Evolutionary conservation across 176 grass and related monocot species (phyloP), one percentile per base, ranked within the genome.

Genomic region (Hordeum marinum): DNA sequence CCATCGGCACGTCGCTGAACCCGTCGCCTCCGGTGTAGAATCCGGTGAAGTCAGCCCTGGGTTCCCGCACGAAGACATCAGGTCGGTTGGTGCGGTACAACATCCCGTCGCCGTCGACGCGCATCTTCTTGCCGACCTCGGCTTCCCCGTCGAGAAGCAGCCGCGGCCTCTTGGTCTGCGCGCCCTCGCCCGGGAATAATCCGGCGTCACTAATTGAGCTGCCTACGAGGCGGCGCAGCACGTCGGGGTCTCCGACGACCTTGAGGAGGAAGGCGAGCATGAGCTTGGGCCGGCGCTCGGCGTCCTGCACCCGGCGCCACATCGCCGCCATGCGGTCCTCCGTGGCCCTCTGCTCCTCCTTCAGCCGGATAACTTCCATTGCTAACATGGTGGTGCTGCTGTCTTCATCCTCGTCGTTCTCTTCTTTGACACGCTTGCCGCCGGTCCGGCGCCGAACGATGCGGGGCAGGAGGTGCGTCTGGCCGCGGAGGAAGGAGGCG

Each of bases 191-290:
- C 12, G 4, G 45, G 45, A 45, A 45, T 11, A 45, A 45, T 4
- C 4, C 45, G 12, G 0, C 25, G 35, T 2, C 35, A 58, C 36
- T 7, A 11, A 11, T 7, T 1, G 48, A 18, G 21, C 8, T 23
- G 43, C 31, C 9, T 29, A 90, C 65, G 11, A 95, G 83, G 34
- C 68, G 82, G 13, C 86, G 90, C 68, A 95, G 85, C 80, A 92
- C 76, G 43, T 92, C 85, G 5, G 88, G 79, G 81, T 95, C 88
- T 8, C 88, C 85, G 14, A 83, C 93, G 27, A 95, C 88, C 85
- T 92, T 95, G 64, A 95, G 9, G 76, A 95, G 82, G 84, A 95
- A 92, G 9, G 93, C 93, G 39, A 92, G 93, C 93, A 95, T 95
- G 76, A 92, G 93, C 88, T 90, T 88, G 70, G 93, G 93, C 11